Evolutionary conservation across 371 early-diverging fungal species (phyloP).

Genomic region (Neoconidiobolus thromboides): DNA sequence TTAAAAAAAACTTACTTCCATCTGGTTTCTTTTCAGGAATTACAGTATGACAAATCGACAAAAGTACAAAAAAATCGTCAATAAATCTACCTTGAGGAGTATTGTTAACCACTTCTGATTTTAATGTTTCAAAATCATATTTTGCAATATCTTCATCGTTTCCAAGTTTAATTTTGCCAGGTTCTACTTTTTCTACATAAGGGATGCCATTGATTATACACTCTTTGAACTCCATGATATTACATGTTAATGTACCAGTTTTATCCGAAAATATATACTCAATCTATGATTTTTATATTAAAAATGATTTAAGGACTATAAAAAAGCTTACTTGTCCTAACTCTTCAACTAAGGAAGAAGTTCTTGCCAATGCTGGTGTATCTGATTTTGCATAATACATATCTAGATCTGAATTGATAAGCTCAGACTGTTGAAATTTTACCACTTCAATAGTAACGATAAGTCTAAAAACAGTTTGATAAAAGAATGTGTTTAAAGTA

Average conservation of each 20-base stretch:
- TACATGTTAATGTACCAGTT: slow-evolving; percentile 93
- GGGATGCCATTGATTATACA: slow-evolving; percentile 58
- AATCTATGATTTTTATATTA: slow-evolving; percentile 27
- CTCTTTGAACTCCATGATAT: slow-evolving; percentile 87
- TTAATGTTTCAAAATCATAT: slow-evolving; percentile 1
- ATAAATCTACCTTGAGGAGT: neutral
- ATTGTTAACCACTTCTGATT: neutral
- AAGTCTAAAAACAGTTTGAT: slow-evolving; percentile 66
- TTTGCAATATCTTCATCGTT: slow-evolving; percentile 1
- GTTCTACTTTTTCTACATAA: slow-evolving; percentile 56
- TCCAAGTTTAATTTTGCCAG: slow-evolving; percentile 21
- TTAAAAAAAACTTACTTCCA: slow-evolving; percentile 5
- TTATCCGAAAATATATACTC: slow-evolving; percentile 75
- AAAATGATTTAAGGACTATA: too few relatives aligned
- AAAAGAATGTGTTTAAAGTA: slow-evolving; percentile 36
- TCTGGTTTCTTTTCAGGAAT: slow-evolving; percentile 54
- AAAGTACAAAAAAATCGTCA: slow-evolving; percentile 50
- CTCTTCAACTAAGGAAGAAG: slow-evolving; percentile 83
- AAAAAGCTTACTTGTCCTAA: slow-evolving; percentile 38
- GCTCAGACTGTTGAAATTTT: slow-evolving; percentile 51
- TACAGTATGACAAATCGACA: slow-evolving; percentile 92
- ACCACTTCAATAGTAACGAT: slow-evolving; percentile 89
- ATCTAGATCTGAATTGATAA: slow-evolving; percentile 53
- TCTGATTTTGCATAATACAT: slow-evolving; percentile 43
- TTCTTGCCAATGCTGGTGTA: slow-evolving; percentile 68